Percentiles rank a stretch among this genome's conserved stretches.
Conservation (phyloP, 140 eudicot genomes). For the Flaveria floridana region DNA sequence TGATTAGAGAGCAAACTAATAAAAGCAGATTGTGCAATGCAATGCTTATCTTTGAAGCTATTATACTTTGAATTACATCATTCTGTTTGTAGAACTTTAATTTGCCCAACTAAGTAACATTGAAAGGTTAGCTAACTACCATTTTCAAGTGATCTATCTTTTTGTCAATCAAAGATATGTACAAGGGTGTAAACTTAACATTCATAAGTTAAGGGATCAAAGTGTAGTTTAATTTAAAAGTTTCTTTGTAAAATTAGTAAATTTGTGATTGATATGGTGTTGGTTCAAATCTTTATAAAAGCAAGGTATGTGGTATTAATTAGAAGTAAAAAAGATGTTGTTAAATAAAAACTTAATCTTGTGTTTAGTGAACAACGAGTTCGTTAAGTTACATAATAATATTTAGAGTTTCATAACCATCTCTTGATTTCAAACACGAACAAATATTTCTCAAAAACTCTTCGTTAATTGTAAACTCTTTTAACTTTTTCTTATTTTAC, state of each 20-base stretch:
- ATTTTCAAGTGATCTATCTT: neutral
- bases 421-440: neutral
- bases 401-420: too few species aligned
- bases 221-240: too few species aligned
- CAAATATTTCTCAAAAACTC: neutral
- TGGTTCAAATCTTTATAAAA: too few species aligned
- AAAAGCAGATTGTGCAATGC: neutral
- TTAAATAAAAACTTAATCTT: neutral
- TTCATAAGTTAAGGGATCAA: neutral
- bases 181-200: neutral
- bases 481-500: too few species aligned
- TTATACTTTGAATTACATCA: neutral
- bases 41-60: constrained; percentile 4
- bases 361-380: too few species aligned
- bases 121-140: neutral
- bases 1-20: neutral
- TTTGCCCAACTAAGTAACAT: neutral
- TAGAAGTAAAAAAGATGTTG: too few species aligned
- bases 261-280: too few species aligned
- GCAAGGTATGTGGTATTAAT: too few species aligned
- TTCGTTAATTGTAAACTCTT: too few species aligned
- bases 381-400: neutral
- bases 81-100: neutral
- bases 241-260: neutral
- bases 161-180: neutral